Evolutionary conservation across 352 stramenopile genomes (phyloP), one percentile per base, ranked within the genome.

Genomic region (Phytopythium montanum): DNA sequence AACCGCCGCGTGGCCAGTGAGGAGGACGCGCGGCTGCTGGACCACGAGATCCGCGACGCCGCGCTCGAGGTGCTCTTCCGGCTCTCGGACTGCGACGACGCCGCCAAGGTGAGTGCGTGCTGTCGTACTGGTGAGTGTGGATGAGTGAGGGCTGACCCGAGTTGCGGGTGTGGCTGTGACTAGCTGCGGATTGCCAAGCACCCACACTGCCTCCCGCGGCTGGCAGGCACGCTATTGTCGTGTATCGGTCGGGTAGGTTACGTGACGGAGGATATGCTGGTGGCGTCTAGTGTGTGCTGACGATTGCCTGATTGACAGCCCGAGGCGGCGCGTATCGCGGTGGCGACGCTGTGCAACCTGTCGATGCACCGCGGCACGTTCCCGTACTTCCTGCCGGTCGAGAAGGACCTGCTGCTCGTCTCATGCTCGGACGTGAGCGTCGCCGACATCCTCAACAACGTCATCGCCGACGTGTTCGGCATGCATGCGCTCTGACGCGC

Each of bases 341-440:
- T 92, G 4, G 85, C 74, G 16, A 80, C 77, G 18, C 65, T 94
- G 39, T 80, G 73, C 60, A 91, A 88, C 61, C 69, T 94, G 34
- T 90, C 81, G 31, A 89, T 92, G 79, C 82, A 88, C 64, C 81
- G 80, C 44, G 64, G 69, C 12, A 89, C 85, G 59, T 90, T 91
- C 46, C 68, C 79, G 63, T 89, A 86, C 65, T 94, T 92, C 57
- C 31, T 94, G 44, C 61, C 81, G n/a, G 79, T 94, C 54, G 85
- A 94, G 60, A 86, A 81, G 36, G 81, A 90, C 44, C 69, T 94
- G 54, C 71, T 90, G 41, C 66, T 91, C 7, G 75, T 90, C 3
- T 77, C 81, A 10, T 90, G 79, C 52, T 90, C 81, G 19, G 85
- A 94, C 55, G 70, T 76, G 31, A 94, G 82, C 50, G 81, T 94